Conservation (phyloP, 306 rosid genomes). For the Castanea mollissima region DNA sequence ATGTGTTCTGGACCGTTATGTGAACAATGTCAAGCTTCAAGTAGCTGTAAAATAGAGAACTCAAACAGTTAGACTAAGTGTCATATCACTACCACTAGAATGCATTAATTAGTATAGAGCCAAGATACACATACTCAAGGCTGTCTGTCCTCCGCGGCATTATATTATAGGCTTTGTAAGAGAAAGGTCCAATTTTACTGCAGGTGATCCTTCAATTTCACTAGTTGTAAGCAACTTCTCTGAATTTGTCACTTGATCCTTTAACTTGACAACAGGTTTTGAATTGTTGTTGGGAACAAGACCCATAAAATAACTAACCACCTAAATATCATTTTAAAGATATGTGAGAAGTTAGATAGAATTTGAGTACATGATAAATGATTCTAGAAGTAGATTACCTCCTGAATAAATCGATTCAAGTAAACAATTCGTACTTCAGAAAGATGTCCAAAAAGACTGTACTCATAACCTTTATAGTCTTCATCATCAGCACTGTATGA, state of each 20-base stretch:
- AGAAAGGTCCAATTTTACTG: slow-evolving; percentile 90
- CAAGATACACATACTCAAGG: slow-evolving; percentile 63
- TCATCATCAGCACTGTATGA: slow-evolving; percentile 78
- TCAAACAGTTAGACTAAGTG: slow-evolving; percentile 24
- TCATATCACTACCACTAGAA: neutral
- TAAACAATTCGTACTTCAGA: slow-evolving; percentile 95
- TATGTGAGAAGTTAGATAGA: slow-evolving; percentile 1
- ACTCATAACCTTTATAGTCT: slow-evolving; percentile 88
- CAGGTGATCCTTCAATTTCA: slow-evolving; percentile 96
- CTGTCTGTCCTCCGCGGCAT: slow-evolving; percentile 92
- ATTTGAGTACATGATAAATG: neutral
- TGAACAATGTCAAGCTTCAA: slow-evolving; percentile 98
- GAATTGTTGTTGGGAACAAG: slow-evolving; percentile 79
- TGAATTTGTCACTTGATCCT: slow-evolving; percentile 89
- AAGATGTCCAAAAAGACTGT: slow-evolving; percentile 82
- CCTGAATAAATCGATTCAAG: slow-evolving; percentile 90
- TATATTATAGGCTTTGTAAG: slow-evolving; percentile 87
- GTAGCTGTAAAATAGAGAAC: slow-evolving; percentile 57
- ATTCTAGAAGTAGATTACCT: slow-evolving; percentile 49
- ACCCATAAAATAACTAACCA: slow-evolving; percentile 88
- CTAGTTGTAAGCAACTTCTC: slow-evolving; percentile 90
- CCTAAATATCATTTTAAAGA: slow-evolving; percentile 44
- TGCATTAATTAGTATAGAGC: slow-evolving; percentile 10
- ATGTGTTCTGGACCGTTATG: slow-evolving; percentile 77
- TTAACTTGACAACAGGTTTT: slow-evolving; percentile 64